phyloP scores from a whole-genome alignment of 2,329 filamentous ascomycete genomes.

The Cercospora sp. region DNA sequence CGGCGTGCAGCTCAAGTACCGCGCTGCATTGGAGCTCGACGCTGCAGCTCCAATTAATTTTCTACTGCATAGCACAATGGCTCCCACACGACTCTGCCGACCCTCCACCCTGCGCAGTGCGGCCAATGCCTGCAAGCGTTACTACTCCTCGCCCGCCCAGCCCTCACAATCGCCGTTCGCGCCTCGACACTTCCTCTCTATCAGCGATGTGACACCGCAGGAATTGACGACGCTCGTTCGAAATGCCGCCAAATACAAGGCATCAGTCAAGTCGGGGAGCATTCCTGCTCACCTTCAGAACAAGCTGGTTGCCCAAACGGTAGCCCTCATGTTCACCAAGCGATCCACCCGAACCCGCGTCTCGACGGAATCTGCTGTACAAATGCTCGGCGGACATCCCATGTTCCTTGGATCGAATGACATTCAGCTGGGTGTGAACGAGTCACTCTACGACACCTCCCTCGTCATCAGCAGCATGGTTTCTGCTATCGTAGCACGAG shows the following conservation, averaged over 20 bases:
- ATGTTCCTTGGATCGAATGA: constrained; percentile 97
- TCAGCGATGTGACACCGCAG: constrained; percentile 74
- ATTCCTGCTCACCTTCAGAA: constrained; percentile 61
- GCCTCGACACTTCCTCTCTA: constrained; percentile 87
- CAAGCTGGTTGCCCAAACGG: constrained; percentile 70
- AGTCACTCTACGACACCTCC: constrained; percentile 89
- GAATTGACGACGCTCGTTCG: constrained; percentile 81
- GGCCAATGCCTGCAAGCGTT: constrained; percentile 22
- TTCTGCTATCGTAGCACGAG: constrained; percentile 51
- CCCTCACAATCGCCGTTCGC: constrained; percentile 56
- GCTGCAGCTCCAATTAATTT: not conserved
- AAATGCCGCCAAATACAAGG: constrained; percentile 77
- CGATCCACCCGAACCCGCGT: constrained; percentile 90
- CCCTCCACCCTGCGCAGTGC: constrained; percentile 22
- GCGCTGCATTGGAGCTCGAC: not conserved
- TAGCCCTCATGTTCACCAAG: constrained; percentile 97
- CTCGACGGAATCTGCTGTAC: constrained; percentile 86
- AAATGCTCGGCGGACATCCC: constrained; percentile 84
- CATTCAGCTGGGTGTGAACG: constrained; percentile 95
- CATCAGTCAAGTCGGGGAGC: constrained; percentile 67
- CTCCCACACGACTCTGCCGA: constrained; percentile 28
- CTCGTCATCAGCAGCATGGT: constrained; percentile 81
- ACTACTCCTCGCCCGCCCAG: constrained; percentile 34
- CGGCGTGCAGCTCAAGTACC: not conserved
- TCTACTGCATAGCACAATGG: constrained; percentile 19